Evolutionary conservation across 2,329 filamentous ascomycete genomes (phyloP), one percentile per base, ranked within the genome.

Genomic region (Basipetospora chlamydospora): DNA sequence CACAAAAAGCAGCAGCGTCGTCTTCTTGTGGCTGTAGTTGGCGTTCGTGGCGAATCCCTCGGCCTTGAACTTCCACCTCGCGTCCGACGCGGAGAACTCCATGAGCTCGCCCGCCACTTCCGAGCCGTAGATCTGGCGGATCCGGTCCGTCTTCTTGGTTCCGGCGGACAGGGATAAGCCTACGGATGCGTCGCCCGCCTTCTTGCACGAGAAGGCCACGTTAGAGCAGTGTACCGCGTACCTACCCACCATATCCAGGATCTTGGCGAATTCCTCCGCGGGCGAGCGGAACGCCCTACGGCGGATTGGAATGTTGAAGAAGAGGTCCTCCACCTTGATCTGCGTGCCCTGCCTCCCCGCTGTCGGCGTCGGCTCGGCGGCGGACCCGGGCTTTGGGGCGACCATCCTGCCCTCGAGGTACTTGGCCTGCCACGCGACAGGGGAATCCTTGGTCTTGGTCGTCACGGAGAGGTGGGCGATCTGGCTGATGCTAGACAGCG

Each of bases 131-230:
- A 96, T 83, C 47, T 93, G 84, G 8, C 88, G 80, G 44, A 98
- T 92, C 8, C 88, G 74, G 52, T 96, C 88, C 28, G 79, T 64
- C 1, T 74, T 77, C 5, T 67, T 78, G 11, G 87, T 81, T 40
- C 66, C 73, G 7, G 77, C 69, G 37, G 81, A 79, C 1, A 93
- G 79, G 7, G 87, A 80, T 29, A 98, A 73, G 41, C 81, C 85
- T 18, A 79, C 77, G 6, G 80, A 80, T 4, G 84, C 75, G 47
- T 96, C 90, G 38, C 88, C 88, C 45, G 90, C 79, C 57, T 96
- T 98, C 55, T 95, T 95, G 62, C 90, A 96, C 3, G 86, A 88
- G 54, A 98, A 96, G 2, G 82, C 82, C 10, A 98, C 86, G n/a
- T 81, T 77, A 38, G 73, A 64, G 52, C 88, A 95, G 55, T 98